These are phyloP conservation scores for Hypoxylon cercidicola DNA, from an alignment of 495 filamentous ascomycete species.

Conservation along the genomic window DNA sequence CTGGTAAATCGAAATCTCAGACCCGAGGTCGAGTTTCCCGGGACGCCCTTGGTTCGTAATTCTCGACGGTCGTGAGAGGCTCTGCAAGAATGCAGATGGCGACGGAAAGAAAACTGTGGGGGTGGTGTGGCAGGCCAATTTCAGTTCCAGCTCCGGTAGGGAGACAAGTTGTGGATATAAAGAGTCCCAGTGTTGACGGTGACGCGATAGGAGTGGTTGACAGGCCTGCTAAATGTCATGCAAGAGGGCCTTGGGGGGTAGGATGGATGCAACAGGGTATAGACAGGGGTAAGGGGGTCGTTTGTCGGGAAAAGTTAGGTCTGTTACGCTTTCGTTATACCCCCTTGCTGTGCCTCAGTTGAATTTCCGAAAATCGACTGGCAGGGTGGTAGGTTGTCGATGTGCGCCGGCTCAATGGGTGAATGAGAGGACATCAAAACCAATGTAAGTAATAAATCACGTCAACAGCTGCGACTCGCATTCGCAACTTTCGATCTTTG, in stretches of 20 bases:
- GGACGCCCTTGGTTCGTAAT: slow-evolving; percentile 27
- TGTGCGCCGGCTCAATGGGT: slow-evolving; percentile 28
- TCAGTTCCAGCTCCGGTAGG: slow-evolving; percentile 39
- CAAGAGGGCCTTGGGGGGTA: slow-evolving; percentile 38
- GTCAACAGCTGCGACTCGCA: slow-evolving; percentile 15
- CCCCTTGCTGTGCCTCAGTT: slow-evolving; percentile 33
- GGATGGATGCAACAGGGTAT: slow-evolving; percentile 40
- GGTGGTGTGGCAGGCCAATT: slow-evolving; percentile 36
- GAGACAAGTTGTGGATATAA: slow-evolving; percentile 46
- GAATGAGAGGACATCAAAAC: slow-evolving; percentile 12
- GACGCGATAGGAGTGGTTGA: slow-evolving; percentile 44
- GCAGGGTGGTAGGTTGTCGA: slow-evolving; percentile 11
- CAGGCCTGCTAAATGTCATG: slow-evolving; percentile 45
- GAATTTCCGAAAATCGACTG: slow-evolving; percentile 32
- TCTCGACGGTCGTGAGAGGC: slow-evolving; percentile 37
- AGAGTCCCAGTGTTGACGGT: slow-evolving; percentile 41
- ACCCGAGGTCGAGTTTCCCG: slow-evolving; percentile 28
- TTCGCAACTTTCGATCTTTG: not conserved
- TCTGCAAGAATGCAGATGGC: slow-evolving; percentile 32
- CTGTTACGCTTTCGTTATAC: slow-evolving; percentile 24
- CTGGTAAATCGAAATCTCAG: slow-evolving; percentile 28
- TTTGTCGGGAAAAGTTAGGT: slow-evolving; percentile 40
- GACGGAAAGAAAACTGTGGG: slow-evolving; percentile 39
- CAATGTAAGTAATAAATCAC: not conserved
- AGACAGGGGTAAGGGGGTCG: slow-evolving; percentile 28